Base-by-base conservation (phyloP, 2,329 filamentous ascomycete genomes). In the Clonostachys solani region DNA sequence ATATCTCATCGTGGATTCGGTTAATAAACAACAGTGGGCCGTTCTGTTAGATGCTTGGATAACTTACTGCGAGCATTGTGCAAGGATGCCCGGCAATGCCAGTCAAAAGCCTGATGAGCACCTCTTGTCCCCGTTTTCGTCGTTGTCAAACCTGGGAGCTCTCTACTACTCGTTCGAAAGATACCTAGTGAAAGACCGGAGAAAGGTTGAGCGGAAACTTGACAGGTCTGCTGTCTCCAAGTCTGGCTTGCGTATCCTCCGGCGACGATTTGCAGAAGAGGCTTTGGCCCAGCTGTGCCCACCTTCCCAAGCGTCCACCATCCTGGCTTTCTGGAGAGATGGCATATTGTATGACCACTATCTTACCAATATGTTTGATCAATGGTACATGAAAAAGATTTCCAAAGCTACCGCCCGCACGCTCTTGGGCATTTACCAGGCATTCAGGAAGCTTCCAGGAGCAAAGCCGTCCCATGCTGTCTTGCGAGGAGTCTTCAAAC, bases 401-500 rank as follows among this genome's bases (percentile, higher is more conserved):
- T 47, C 55, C 9, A 60, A 50, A 34, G 56, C 38, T 54, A 65
- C 44, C 43, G 50, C 62, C 12, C 55, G 59, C 23, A 57, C 69
- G 29, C 62, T 75, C 1, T 55, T 60, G 0, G 57, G 68, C 3
- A 64, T 77, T 10, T 81, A 81, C 55, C 56, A 60, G 13, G 59
- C 65, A 19, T 80, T 77, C 50, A 70, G 76, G 33, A 48, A 63
- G 13, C 54, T 78, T 12, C 64, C 70, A 2, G 58, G 56, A 9
- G 65, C 61, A 23, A 56, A 55, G 33, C 68, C 75, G 2, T 62
- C 66, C 12, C 55, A 62, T 12, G 47, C 54, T 1, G 63, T 76
- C 13, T 60, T 81, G 6, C 65, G 66, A 40, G 62, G 62, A 45
- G 67, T 79, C 62, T 72, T 80, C 53, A 66, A 69, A 19, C 51